phyloP scores from a whole-genome alignment of 116 monocot species.

The Zostera marina region DNA sequence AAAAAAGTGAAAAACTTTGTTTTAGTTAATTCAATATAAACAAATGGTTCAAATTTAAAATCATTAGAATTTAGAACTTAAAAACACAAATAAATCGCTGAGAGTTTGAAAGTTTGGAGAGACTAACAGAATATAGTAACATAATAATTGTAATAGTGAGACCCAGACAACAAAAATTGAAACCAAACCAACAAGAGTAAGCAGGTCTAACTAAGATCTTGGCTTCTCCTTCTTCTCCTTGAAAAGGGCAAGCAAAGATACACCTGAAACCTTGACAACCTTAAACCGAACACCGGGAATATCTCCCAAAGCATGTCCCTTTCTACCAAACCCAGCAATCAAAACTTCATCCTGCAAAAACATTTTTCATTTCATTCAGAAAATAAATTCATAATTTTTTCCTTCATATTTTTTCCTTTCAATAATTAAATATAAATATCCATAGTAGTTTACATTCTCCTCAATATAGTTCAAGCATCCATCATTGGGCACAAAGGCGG shows the following conservation, averaged over 20 bases:
- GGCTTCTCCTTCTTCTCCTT: conserved; percentile 44
- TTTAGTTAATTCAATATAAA: too few species aligned
- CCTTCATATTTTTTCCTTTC: too few species aligned
- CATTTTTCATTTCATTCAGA: too few species aligned
- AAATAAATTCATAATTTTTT: too few species aligned
- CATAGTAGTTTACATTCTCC: conserved; percentile 32
- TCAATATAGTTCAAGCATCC: conserved; percentile 68
- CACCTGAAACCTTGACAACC: conserved; percentile 33
- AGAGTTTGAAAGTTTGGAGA: too few species aligned
- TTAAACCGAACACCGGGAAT: conserved; percentile 33
- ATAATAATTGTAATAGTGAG: too few species aligned
- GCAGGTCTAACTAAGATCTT: conserved; percentile 14
- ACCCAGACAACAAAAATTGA: not conserved
- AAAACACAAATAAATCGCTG: too few species aligned
- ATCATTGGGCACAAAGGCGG: conserved; percentile 60
- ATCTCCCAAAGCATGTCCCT: conserved; percentile 29
- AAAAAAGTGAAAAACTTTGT: too few species aligned
- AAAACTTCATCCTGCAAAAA: conserved; percentile 22
- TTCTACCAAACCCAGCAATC: conserved; percentile 30
- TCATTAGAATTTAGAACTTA: too few species aligned
- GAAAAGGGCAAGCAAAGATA: conserved; percentile 28
- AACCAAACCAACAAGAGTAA: not conserved
- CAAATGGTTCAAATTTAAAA: too few species aligned
- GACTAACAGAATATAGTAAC: too few species aligned
- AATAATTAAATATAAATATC: too few species aligned